Percentiles rank a stretch among this genome's conserved stretches.
phyloP scores from a whole-genome alignment of 768 basidiomycete genomes.

The Kwoniella dendrophila region DNA sequence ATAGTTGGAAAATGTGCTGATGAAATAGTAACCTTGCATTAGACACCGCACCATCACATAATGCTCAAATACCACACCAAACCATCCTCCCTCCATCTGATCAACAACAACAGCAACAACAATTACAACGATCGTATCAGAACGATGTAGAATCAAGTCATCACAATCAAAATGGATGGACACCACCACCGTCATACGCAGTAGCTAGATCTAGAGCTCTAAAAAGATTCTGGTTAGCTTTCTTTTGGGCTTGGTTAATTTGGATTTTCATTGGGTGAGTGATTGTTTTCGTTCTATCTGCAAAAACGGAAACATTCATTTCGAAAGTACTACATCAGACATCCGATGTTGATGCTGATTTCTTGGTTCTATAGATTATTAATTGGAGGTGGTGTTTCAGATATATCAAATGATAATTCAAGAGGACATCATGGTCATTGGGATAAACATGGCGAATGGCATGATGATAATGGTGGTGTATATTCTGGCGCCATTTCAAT shows the following conservation, averaged over 20 bases:
- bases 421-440: slow-evolving; percentile 44
- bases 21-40: background rate
- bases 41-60: slow-evolving; percentile 4
- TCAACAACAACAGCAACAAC: background rate
- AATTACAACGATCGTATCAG: no score
- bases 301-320: no score
- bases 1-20: no score
- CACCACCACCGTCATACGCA: slow-evolving; percentile 30
- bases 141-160: background rate
- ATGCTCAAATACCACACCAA: slow-evolving; percentile 15
- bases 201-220: slow-evolving; percentile 42
- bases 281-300: background rate
- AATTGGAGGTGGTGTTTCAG: slow-evolving; percentile 45
- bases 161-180: slow-evolving; percentile 30
- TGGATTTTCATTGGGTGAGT: slow-evolving; percentile 51
- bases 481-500: background rate
- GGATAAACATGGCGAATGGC: slow-evolving; percentile 50
- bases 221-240: slow-evolving; percentile 46
- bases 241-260: slow-evolving; percentile 50
- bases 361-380: slow-evolving; percentile 27
- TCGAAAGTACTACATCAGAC: no score
- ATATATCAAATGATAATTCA: slow-evolving; percentile 23
- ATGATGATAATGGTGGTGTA: slow-evolving; percentile 24
- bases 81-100: slow-evolving; percentile 11
- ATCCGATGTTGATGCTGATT: no score